Evolutionary conservation across 208 protist genomes (phyloP).

Genomic region (Leptomonas pyrrhocoris): DNA sequence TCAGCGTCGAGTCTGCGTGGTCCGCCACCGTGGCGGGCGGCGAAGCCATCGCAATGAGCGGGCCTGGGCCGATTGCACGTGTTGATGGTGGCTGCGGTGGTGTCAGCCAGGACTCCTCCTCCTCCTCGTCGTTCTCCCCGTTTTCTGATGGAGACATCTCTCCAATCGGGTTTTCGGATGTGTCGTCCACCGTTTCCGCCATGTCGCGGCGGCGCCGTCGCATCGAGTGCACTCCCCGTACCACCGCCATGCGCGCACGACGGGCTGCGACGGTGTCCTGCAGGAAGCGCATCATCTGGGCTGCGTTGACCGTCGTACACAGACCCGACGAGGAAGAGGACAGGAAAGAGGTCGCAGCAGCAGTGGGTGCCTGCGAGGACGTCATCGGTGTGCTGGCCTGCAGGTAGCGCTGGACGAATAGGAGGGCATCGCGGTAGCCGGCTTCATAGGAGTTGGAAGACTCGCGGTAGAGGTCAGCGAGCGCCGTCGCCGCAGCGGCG

Average conservation of each 20-base stretch:
- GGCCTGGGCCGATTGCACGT: neutral
- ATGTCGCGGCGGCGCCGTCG: constrained; percentile 16
- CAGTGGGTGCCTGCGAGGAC: neutral
- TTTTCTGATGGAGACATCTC: neutral
- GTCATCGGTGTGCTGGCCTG: constrained; percentile 15
- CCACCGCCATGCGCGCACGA: constrained; percentile 35
- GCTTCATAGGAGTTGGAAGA: constrained; percentile 54
- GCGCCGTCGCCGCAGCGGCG: constrained; percentile 41
- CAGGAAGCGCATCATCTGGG: constrained; percentile 44
- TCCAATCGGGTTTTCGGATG: neutral
- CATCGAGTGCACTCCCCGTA: constrained; percentile 24
- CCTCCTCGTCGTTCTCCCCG: neutral
- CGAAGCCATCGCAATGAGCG: neutral
- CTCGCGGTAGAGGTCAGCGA: constrained; percentile 61
- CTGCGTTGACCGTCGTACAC: constrained; percentile 21
- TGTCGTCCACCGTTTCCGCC: neutral
- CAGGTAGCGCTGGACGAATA: constrained; percentile 54
- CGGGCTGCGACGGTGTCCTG: constrained; percentile 26
- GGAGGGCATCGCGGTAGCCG: constrained; percentile 59
- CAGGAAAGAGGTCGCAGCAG: neutral
- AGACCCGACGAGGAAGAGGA: neutral
- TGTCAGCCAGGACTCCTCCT: constrained; percentile 2
- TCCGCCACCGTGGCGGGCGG: too few species aligned
- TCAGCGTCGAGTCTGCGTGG: constrained; percentile 2
- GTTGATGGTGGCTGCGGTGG: constrained; percentile 3